Evolutionary conservation across 2,329 filamentous ascomycete species (phyloP), one percentile per base, ranked within the genome.

Genomic region (Ophiostoma sp.): DNA sequence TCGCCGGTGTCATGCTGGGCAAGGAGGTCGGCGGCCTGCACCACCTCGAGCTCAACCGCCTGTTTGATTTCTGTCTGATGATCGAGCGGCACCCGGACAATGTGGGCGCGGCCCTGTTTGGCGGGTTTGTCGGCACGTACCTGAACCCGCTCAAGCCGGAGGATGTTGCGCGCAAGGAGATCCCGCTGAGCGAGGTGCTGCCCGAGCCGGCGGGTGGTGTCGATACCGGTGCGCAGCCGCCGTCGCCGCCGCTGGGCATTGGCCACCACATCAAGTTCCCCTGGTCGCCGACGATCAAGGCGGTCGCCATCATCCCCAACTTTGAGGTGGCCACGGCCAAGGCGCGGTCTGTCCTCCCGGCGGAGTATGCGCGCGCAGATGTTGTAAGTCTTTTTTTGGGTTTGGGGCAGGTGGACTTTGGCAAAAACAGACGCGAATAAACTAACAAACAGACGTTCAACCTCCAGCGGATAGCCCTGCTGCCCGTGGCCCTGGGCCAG

Each of bases 41-140:
- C 64, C 83, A 86, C 57, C 82, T 99, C 73, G 88, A 87, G 71
- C 89, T 92, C 76, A 90, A 92, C 74, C 86, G 95, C 54, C 86
- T 99, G 78, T 89, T 99, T 76, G 95, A 99, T 81, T 99, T 93
- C 79, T 97, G 93, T 78, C 84, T 99, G 74, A 99, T 99, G 95
- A 96, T 97, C 80, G 92, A 97, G 80, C 88, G 93, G 74, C 93
- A 97, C 79, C 93, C 93, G 13, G 93, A 97, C 81, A 97, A 97
- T 77, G 93, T 99, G 68, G 95, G 94, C 71, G 95, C 95, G 17
- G 94, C 95, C 8, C 87, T 98, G 48, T 98, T 96, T 76, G 95
- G 95, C 74, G 95, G 95, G 41, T 98, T 99, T 75, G 93, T 99
- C 35, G 95, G 95, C 72, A 97, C 94, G 23, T 98, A 98, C 78